A percentile compares a stretch with the other conserved stretches of the same genome.
Conservation (phyloP, 2,329 filamentous ascomycete species). For the Diaporthe amygdali region DNA sequence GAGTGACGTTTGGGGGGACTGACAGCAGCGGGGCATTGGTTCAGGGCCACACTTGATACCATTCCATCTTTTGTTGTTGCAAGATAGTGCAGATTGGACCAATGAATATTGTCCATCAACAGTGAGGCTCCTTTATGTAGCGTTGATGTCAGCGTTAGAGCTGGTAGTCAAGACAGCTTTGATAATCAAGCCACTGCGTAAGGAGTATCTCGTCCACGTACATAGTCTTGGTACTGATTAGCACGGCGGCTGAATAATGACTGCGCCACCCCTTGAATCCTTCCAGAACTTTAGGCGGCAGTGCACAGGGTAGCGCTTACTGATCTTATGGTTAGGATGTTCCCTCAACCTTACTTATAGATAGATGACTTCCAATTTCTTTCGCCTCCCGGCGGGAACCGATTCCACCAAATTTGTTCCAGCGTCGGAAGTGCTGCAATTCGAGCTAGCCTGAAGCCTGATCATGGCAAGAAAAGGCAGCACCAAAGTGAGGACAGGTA, state of each 20-base stretch:
- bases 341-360: not conserved
- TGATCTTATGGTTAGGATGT: not conserved
- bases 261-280: not conserved
- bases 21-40: not conserved
- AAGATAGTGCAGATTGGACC: no score
- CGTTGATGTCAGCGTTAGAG: no score
- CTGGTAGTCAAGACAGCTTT: not conserved
- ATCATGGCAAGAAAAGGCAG: slow-evolving; percentile 22
- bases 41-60: no score
- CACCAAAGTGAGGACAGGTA: slow-evolving; percentile 20
- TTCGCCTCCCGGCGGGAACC: no score
- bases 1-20: no score
- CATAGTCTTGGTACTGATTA: not conserved
- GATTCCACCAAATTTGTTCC: not conserved
- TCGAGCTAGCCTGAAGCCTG: not conserved
- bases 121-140: no score
- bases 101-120: no score
- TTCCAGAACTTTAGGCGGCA: not conserved
- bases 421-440: no score
- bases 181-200: not conserved
- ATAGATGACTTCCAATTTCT: not conserved
- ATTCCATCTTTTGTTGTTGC: no score
- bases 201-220: no score
- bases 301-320: not conserved
- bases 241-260: not conserved